A percentile compares a stretch with the other conserved stretches of the same genome.
Conservation (phyloP, 2,329 filamentous ascomycete species). For the Diaporthe caulivora region DNA sequence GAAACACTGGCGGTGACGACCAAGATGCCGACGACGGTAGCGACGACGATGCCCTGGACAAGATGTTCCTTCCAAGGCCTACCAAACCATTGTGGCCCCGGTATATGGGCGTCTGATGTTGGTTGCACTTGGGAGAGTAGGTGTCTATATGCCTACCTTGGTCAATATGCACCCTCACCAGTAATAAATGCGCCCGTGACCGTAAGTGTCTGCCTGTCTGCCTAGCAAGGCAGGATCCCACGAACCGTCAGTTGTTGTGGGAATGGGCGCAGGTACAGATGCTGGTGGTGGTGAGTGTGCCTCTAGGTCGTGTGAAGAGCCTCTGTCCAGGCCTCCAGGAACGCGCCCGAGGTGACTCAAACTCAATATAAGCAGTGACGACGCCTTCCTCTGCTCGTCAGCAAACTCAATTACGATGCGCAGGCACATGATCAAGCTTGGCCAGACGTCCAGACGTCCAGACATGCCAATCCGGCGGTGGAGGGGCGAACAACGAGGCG, state of each 20-base stretch:
- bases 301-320: background rate
- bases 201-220: no score
- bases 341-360: conserved; percentile 15
- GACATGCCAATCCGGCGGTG: conserved; percentile 5
- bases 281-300: conserved; percentile 3
- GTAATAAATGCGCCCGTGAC: background rate
- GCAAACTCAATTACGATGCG: background rate
- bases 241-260: background rate
- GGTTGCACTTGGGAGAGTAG: background rate
- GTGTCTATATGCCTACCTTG: background rate
- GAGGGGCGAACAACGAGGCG: conserved; percentile 13
- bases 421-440: conserved; percentile 24
- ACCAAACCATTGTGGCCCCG: conserved; percentile 10
- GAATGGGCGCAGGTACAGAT: background rate
- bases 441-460: conserved; percentile 9
- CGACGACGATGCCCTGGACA: background rate
- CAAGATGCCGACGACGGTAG: background rate
- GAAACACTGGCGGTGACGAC: background rate
- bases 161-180: background rate
- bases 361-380: conserved; percentile 14
- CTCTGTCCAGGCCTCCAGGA: conserved; percentile 10
- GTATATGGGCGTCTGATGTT: background rate
- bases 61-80: background rate
- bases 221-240: background rate
- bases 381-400: conserved; percentile 11